Evolutionary conservation across 352 stramenopile species (phyloP).

Genomic region (Pythium coloratum): DNA sequence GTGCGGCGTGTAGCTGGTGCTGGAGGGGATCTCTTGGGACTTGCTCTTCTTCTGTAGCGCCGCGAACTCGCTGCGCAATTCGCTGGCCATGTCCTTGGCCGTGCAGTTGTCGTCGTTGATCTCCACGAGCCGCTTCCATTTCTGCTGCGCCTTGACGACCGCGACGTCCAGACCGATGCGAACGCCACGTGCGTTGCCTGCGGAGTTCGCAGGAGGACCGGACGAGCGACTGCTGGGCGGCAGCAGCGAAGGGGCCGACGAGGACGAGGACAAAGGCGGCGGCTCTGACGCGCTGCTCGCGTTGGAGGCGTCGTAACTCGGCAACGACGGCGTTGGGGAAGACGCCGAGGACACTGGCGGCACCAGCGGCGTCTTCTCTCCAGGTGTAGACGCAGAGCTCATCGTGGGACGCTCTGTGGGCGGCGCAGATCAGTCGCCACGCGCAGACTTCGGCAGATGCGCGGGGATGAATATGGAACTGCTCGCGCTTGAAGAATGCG

Average conservation of each 20-base stretch:
- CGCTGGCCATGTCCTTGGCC: slow-evolving; percentile 81
- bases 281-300: not conserved
- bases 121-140: slow-evolving; percentile 78
- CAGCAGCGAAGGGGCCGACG: too few species aligned
- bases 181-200: slow-evolving; percentile 29
- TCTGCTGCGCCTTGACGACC: slow-evolving; percentile 77
- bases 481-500: not conserved
- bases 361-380: slow-evolving; percentile 29
- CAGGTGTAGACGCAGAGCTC: slow-evolving; percentile 7
- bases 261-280: too few species aligned
- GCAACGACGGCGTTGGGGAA: slow-evolving; percentile 7
- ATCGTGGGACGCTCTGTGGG: slow-evolving; percentile 1
- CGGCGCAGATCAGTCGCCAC: not conserved
- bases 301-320: slow-evolving; percentile 12
- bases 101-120: slow-evolving; percentile 81
- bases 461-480: not conserved
- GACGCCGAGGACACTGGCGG: slow-evolving; percentile 8
- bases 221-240: not conserved
- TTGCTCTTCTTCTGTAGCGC: slow-evolving; percentile 52
- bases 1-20: not conserved
- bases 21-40: slow-evolving; percentile 23
- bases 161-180: slow-evolving; percentile 64
- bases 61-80: slow-evolving; percentile 74
- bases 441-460: not conserved
- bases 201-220: not conserved